Base-by-base conservation (phyloP, 2,329 filamentous ascomycete species). In the Pseudogymnoascus sp. region DNA sequence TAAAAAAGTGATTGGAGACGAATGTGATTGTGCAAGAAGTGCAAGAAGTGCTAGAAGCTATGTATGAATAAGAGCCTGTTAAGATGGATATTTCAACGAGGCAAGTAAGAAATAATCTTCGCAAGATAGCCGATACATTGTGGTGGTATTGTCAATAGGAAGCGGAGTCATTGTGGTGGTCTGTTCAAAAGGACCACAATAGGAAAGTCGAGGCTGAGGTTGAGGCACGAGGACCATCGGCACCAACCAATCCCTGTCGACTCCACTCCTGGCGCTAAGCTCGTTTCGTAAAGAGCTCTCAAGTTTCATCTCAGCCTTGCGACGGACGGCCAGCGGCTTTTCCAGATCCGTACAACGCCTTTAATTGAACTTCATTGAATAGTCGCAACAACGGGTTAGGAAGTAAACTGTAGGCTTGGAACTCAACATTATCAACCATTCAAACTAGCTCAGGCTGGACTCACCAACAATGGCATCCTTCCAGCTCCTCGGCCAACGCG, bases 401-500 rank as follows among this genome's bases (percentile, higher is more conserved):
- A n/a, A 18, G 3, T 9, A 15, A n/a, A 28, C 18, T 5, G 21
- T 13, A 7, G 3, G 5, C 2, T 33, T 18, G 15, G n/a, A 21
- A 39, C 9, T 33, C 3, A 35, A 52, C 19, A 23, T 2, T 13
- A 21, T 13, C 26, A 52, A 30, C n/a, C 6, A 9, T 33, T 12
- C 2, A 30, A n/a, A 13, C 26, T 3, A 2, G 13, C 26, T 3
- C 5, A 9, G 45, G 9, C 13, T 6, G n/a, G 18, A 52, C 19
- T n/a, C 18, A 18, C 33, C 8, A 56, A 57, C 73, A 55, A 83
- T 83, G 81, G 71, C 76, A 59, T 74, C 71, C 3, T 91, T 86
- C 77, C 79, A 81, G 45, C 76, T 92, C 55, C 77, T 95, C 56
- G 86, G 90, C 60, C 86, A 88, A 66, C 79, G 81, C 64, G 87